A percentile compares a stretch with the other conserved stretches of the same genome.
Conservation (phyloP, 768 basidiomycete species). For the Leccinum aurantiacum region DNA sequence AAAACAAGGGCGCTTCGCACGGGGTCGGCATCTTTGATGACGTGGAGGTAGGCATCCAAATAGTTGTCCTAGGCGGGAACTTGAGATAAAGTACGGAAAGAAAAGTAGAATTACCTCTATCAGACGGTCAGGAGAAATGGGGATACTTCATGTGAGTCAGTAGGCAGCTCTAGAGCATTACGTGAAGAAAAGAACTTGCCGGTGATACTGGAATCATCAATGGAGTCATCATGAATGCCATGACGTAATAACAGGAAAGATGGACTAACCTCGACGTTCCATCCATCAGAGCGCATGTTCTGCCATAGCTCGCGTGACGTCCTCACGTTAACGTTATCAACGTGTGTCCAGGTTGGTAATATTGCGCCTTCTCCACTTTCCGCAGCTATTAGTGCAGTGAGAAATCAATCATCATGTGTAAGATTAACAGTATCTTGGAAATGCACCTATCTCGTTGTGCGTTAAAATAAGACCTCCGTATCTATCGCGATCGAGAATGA, state of each 20-base stretch:
- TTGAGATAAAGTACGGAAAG: not conserved
- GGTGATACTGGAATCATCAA: conserved; percentile 60
- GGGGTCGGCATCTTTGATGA: conserved; percentile 81
- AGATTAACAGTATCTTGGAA: not conserved
- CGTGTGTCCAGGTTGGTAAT: conserved; percentile 90
- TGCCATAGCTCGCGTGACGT: conserved; percentile 89
- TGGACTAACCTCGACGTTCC: conserved; percentile 77
- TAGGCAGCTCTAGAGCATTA: conserved; percentile 12
- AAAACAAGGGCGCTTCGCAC: conserved; percentile 82
- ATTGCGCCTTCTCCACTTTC: conserved; percentile 77
- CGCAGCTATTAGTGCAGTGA: conserved; percentile 35
- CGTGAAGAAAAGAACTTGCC: conserved; percentile 42
- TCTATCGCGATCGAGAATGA: conserved; percentile 38
- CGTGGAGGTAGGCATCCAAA: conserved; percentile 86
- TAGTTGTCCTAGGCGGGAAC: conserved; percentile 72
- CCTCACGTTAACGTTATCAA: conserved; percentile 78
- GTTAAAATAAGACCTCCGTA: conserved; percentile 90
- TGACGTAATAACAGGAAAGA: not conserved
- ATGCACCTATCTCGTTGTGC: conserved; percentile 85
- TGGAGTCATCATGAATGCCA: conserved; percentile 10
- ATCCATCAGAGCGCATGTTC: conserved; percentile 74
- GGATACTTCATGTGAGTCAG: conserved; percentile 57
- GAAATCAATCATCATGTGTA: conserved; percentile 5
- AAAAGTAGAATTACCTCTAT: conserved; percentile 64
- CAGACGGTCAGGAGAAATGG: conserved; percentile 90